Percentiles rank a stretch among this genome's conserved stretches.
Conservation (phyloP, 306 rosid genomes). For the Vigna radiata region DNA sequence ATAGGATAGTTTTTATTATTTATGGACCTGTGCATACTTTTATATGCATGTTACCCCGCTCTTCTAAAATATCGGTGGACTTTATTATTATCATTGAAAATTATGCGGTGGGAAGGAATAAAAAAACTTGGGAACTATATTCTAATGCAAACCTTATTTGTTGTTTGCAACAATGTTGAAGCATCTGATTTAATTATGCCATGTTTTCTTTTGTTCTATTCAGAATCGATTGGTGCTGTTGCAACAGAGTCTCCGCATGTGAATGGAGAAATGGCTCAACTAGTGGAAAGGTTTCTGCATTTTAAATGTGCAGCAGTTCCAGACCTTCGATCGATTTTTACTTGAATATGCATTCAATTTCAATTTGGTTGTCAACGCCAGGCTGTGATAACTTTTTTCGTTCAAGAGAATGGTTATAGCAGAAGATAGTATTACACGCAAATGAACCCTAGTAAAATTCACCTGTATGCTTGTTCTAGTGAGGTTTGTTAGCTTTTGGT, state of each 20-base stretch:
- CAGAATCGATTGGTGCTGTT: constrained; percentile 13
- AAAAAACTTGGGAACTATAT: constrained; percentile 35
- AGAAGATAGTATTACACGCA: background rate
- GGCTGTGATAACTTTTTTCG: constrained; percentile 32
- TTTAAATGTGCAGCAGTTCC: background rate
- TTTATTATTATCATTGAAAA: constrained; percentile 36
- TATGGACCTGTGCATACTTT: constrained; percentile 56
- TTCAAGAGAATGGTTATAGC: background rate
- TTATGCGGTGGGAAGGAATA: constrained; percentile 55
- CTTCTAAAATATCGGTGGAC: constrained; percentile 52
- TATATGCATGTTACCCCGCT: constrained; percentile 50
- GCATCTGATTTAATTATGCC: constrained; percentile 5
- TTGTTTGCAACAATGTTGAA: constrained; percentile 32
- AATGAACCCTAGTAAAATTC: background rate
- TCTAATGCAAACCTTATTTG: constrained; percentile 17
- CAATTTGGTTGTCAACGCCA: background rate
- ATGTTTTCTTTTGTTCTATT: constrained; percentile 27
- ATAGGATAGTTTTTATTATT: constrained; percentile 42
- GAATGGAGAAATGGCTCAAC: background rate
- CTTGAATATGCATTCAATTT: background rate
- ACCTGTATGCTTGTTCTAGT: background rate
- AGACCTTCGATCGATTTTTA: background rate
- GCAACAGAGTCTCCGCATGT: background rate
- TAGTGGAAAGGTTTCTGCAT: background rate
- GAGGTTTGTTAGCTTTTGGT: background rate